Conservation (phyloP, 116 monocot species). For the Zostera marina region DNA sequence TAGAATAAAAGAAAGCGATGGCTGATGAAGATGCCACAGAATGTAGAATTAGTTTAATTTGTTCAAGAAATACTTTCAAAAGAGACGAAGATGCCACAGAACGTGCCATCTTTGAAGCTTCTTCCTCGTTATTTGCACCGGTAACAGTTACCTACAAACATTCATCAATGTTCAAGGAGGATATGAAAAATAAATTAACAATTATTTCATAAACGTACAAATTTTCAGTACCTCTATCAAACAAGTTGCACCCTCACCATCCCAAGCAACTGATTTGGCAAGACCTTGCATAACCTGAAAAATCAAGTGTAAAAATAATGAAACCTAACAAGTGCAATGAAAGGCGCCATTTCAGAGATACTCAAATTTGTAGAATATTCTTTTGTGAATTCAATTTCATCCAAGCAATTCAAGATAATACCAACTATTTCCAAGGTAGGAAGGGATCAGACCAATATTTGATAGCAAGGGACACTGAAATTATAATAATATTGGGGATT, state of each 20-base stretch:
- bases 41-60: background rate
- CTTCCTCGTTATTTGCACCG: slow-evolving; percentile 54
- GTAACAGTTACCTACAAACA: slow-evolving; percentile 51
- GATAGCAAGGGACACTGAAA: too few species aligned
- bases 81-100: slow-evolving; percentile 92
- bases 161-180: background rate
- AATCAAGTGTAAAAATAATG: background rate
- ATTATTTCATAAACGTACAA: too few species aligned
- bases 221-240: slow-evolving; percentile 64
- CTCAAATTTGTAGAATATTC: too few species aligned
- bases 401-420: too few species aligned
- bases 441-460: too few species aligned
- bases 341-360: too few species aligned
- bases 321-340: too few species aligned
- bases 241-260: slow-evolving; percentile 98
- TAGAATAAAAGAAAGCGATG: slow-evolving; percentile 11
- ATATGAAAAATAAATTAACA: too few species aligned
- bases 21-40: background rate
- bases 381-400: too few species aligned
- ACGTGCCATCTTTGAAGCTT: slow-evolving; percentile 81
- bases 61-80: slow-evolving; percentile 38
- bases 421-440: too few species aligned
- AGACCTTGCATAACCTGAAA: slow-evolving; percentile 97
- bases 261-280: slow-evolving; percentile 98
- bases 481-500: background rate